Evolutionary conservation across 768 basidiomycete genomes (phyloP), one percentile per base, ranked within the genome.

Genomic region (Gyrodon lividus): DNA sequence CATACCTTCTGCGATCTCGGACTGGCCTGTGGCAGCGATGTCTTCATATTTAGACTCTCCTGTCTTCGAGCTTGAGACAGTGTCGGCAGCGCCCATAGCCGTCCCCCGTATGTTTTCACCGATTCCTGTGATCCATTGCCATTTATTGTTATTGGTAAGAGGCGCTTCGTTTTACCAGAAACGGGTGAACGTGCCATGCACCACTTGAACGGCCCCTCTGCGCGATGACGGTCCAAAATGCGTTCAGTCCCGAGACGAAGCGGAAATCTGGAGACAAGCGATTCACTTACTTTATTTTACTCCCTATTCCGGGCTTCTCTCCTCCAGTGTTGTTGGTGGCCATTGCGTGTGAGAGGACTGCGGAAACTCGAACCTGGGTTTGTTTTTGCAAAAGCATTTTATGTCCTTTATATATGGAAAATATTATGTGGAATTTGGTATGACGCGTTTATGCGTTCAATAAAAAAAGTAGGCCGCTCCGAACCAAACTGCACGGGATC

Each of bases 91-190:
- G 10, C 72, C 71, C 41, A 78, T 58, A 8, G 70, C 51, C 0
- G 75, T 70, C 6, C 79, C 79, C 22, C 77, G 72, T 5, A 79
- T 50, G 38, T 65, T 72, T 33, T 80, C 78, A 6, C 77, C 75
- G 1, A 74, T 24, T 3, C 79, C 79, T 76, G 51, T 48, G 12
- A 20, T 39, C 16, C 47, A 24, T 40, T n/a, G n/a, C n/a, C n/a
- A n/a, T n/a, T n/a, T n/a, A n/a, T n/a, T n/a, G n/a, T n/a, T n/a
- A n/a, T n/a, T n/a, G 1, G 35, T 59, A 16, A 63, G 50, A 26
- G 44, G 28, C 9, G 24, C 30, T 8, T 42, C 10, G 8, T n/a
- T 45, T 14, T 34, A 41, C 35, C 2, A 16, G 37, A 50, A 22
- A 22, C 38, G 4, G 33, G n/a, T 31, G 9, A 0, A 45, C 60